Evolutionary conservation across 805 yeast species (phyloP), one percentile per base, ranked within the genome.

Genomic region (Saccharomycopsis olivae): DNA sequence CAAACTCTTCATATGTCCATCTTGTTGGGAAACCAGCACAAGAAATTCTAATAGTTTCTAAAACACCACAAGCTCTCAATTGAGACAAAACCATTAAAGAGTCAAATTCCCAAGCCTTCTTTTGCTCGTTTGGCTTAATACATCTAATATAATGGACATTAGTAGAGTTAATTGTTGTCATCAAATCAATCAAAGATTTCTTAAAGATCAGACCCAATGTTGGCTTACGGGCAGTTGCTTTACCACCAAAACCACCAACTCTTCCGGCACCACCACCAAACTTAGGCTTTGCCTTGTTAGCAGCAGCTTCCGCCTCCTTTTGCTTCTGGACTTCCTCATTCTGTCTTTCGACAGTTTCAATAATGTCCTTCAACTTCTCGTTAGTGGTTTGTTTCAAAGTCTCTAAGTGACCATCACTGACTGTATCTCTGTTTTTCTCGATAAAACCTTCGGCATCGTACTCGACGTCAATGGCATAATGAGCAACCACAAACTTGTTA

Each of bases 1-100:
- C 94, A 65, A 89, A 89, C 56, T 92, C 97, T 38, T 79, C 87
- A 56, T 86, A 92, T 2, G 95, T 75, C 87, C 96, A 86, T 56
- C 96, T 71, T 0, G 96, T 81, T 14, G 98, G 98, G 71, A 88
- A 89, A 30, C 98, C 98, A 37, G 95, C 96, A 64, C 96, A 88
- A 1, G 96, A 88, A 35, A 89, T 89, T 54, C 95, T 69, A 55
- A 89, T 89, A 2, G 98, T 92, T 58, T 92, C 98, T 51, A 89
- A 68, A 35, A 89, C 97, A 80, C 98, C 98, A 68, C 98, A 89
- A 4, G 98, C 98, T 57, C 98, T 75, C 47, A 89, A 69, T 61
- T 89, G 98, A 4, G 94, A 80, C 46, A 92, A 68, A 11, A 89
- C 97, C 96, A 89, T 88, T 32, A 87, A 71, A 13, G 94, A 86